Evolutionary conservation across 805 yeast species (phyloP).

Genomic region (Metschnikowia corniflorae): DNA sequence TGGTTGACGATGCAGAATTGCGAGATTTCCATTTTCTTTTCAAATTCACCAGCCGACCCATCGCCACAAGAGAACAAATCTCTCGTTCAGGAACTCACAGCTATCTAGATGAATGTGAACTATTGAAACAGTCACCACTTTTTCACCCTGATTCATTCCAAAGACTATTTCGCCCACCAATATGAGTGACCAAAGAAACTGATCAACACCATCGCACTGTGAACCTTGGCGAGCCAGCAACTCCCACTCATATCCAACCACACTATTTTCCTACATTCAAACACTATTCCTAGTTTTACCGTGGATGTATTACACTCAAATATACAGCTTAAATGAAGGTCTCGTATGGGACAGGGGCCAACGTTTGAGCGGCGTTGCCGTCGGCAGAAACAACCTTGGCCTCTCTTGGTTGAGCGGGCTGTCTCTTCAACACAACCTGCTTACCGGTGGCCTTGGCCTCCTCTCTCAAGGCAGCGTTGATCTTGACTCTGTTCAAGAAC

Average conservation of each 20-base stretch:
- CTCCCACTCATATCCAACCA: background rate
- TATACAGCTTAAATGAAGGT: conserved; percentile 79
- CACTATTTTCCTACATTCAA: background rate
- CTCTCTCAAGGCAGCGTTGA: conserved; percentile 87
- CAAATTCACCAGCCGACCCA: no score
- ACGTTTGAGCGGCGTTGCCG: conserved; percentile 88
- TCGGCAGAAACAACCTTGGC: conserved; percentile 80
- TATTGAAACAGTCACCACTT: no score
- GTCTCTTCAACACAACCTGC: conserved; percentile 92
- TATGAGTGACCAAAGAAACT: no score
- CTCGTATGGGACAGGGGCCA: conserved; percentile 99
- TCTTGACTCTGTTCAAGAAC: conserved; percentile 97
- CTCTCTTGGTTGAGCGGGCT: conserved; percentile 97
- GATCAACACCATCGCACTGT: no score
- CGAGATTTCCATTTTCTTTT: no score
- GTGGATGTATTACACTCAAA: conserved; percentile 8
- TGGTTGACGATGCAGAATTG: no score
- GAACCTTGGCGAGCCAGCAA: no score
- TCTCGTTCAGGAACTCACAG: no score
- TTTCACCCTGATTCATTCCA: no score
- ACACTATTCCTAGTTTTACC: background rate
- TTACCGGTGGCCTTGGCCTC: conserved; percentile 96
- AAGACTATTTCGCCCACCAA: no score
- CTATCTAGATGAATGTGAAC: no score
- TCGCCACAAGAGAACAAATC: no score